Percentiles rank a stretch among this genome's conserved stretches.
These are phyloP conservation scores for Calocera cornea DNA, from an alignment of 768 basidiomycete species.

Conservation along the genomic window DNA sequence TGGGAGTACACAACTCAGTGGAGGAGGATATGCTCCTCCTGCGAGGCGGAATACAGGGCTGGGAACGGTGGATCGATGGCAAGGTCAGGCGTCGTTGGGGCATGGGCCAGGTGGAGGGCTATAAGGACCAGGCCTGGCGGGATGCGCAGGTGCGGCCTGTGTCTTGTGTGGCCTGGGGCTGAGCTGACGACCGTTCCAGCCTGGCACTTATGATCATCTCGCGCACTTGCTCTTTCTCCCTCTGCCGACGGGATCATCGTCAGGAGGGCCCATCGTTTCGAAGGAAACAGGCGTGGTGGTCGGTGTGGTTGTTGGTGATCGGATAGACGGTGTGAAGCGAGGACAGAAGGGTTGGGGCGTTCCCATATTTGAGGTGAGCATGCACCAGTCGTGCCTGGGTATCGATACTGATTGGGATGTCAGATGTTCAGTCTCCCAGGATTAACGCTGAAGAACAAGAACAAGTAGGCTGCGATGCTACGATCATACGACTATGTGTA, in stretches of 20 bases:
- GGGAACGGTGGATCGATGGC: conserved; percentile 40
- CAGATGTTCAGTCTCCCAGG: conserved; percentile 19
- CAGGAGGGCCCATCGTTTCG: conserved; percentile 56
- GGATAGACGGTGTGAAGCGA: conserved; percentile 32
- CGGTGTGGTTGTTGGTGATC: conserved; percentile 47
- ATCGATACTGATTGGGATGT: background rate
- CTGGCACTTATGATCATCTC: conserved; percentile 55
- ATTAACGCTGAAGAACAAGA: conserved; percentile 8
- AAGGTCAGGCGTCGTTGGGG: conserved; percentile 41
- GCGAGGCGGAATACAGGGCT: conserved; percentile 29
- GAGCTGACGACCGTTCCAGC: conserved; percentile 25
- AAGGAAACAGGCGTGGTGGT: conserved; percentile 48
- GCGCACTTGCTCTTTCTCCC: conserved; percentile 42
- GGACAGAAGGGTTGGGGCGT: conserved; percentile 43
- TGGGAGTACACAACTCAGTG: conserved; percentile 45
- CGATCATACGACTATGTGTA: too few relatives aligned
- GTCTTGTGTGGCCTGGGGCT: too few relatives aligned
- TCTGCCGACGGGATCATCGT: conserved; percentile 48
- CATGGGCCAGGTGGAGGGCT: conserved; percentile 39
- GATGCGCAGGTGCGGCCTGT: conserved; percentile 35
- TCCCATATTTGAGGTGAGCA: conserved; percentile 47
- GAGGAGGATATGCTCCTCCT: conserved; percentile 18
- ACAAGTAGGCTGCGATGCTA: too few relatives aligned
- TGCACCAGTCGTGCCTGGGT: background rate
- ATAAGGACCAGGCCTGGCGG: conserved; percentile 45